Base-by-base conservation (phyloP, 2,329 filamentous ascomycete species). In the Penicillium corylophilum region DNA sequence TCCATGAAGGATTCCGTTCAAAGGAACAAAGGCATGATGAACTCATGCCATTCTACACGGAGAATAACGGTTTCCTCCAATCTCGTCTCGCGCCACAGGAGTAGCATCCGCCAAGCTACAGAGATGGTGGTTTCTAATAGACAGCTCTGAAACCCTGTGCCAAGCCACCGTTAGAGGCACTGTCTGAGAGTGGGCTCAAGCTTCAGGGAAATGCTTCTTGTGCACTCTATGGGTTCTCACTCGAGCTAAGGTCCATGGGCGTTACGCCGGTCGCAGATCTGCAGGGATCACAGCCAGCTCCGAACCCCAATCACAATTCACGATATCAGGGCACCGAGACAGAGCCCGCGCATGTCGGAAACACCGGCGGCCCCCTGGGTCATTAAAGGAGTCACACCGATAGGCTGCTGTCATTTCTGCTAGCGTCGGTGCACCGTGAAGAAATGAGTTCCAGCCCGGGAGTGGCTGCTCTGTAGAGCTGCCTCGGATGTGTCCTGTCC, bases 231-330 rank as follows among this genome's bases (percentile, higher is more conserved):
- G 28, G 29, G 6, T 33, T 13, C 29, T 10, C 26, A 24, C 28
- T 29, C 28, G 24, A 20, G 28, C 13, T 22, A 24, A 23, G 29
- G 44, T 20, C 50, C 44, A 50, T 50, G 4, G 55, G 59, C 56
- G 59, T 57, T 7, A 44, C 56, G 56, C 57, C 42, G 48, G 50
- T 46, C 50, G 47, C 39, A 53, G 54, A 53, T 49, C 45, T 57
- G 45, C 50, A 57, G 41, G 42, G 56, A 44, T 50, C 42, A 39
- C 51, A 44, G 54, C 29, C 23, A 44, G 54, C 29, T 18, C 28
- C 39, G 44, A 41, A 44, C 24, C n/a, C 44, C 47, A 45, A 33
- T 31, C 20, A 26, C 15, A 45, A 10, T 16, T 28, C 42, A 23
- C 47, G 39, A 60, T n/a, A 60, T 62, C 55, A 55, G 12, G 22